Conservation (phyloP, 768 basidiomycete genomes). For the Collybia nuda region DNA sequence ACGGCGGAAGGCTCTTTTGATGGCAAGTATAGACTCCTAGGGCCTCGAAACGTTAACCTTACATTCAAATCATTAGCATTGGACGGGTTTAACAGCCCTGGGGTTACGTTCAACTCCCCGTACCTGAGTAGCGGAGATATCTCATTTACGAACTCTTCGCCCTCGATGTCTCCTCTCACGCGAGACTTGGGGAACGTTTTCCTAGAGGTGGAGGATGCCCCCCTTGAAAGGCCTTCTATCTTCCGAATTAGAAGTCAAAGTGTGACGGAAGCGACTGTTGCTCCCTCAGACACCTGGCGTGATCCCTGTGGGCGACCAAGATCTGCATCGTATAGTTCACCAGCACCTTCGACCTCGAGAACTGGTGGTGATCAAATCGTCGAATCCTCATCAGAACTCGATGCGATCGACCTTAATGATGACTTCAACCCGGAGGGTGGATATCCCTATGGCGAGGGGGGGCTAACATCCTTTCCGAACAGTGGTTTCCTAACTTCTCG, state of each 20-base stretch:
- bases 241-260: neutral
- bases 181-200: neutral
- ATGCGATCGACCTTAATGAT: too few species aligned
- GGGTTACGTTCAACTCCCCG: neutral
- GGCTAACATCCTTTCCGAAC: too few species aligned
- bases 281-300: constrained; percentile 1
- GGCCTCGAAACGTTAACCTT: neutral
- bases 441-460: too few species aligned
- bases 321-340: neutral
- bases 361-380: neutral
- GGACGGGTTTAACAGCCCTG: neutral
- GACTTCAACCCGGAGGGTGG: too few species aligned
- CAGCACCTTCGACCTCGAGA: neutral
- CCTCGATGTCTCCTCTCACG: neutral
- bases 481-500: too few species aligned
- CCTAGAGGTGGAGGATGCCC: neutral
- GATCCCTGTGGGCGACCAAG: neutral
- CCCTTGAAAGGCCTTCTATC: neutral
- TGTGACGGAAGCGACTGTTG: neutral
- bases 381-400: too few species aligned
- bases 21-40: neutral
- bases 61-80: neutral
- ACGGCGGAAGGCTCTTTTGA: neutral
- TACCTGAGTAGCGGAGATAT: neutral
- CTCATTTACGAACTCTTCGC: neutral